phyloP scores from a whole-genome alignment of 1,284 basidiomycete species.

The Serendipita sp. region DNA sequence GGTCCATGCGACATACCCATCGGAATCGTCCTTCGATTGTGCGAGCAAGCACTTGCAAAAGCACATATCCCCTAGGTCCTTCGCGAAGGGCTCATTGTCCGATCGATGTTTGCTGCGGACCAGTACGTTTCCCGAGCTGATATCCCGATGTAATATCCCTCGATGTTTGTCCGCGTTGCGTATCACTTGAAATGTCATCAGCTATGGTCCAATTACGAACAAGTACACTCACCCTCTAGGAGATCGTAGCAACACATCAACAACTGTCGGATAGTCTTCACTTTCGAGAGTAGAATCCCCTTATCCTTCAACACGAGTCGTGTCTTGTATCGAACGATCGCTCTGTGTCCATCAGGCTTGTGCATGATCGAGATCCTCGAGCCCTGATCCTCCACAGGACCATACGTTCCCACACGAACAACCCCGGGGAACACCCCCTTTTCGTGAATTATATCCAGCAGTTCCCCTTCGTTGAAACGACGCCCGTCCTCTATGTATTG shows the following conservation, averaged over 20 bases:
- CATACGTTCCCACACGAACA: neutral
- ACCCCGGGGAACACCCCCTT: neutral
- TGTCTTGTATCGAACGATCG: neutral
- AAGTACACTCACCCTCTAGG: neutral
- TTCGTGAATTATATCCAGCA: neutral
- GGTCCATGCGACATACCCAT: too few relatives aligned
- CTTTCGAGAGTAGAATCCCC: neutral
- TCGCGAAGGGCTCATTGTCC: neutral
- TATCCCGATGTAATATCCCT: neutral
- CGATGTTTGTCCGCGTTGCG: neutral
- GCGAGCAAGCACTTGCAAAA: neutral
- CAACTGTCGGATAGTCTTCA: neutral
- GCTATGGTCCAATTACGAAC: neutral
- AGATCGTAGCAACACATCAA: neutral
- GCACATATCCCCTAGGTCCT: neutral
- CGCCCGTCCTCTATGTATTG: neutral
- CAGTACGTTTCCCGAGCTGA: neutral
- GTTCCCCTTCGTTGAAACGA: neutral
- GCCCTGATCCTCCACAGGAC: neutral
- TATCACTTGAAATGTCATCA: neutral
- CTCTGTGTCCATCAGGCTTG: neutral
- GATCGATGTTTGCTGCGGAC: neutral
- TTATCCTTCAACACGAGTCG: neutral
- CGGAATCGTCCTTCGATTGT: neutral
- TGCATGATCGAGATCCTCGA: neutral